These are phyloP conservation scores for Monascus ruber DNA, from an alignment of 2,329 filamentous ascomycete species.

Conservation along the genomic window DNA sequence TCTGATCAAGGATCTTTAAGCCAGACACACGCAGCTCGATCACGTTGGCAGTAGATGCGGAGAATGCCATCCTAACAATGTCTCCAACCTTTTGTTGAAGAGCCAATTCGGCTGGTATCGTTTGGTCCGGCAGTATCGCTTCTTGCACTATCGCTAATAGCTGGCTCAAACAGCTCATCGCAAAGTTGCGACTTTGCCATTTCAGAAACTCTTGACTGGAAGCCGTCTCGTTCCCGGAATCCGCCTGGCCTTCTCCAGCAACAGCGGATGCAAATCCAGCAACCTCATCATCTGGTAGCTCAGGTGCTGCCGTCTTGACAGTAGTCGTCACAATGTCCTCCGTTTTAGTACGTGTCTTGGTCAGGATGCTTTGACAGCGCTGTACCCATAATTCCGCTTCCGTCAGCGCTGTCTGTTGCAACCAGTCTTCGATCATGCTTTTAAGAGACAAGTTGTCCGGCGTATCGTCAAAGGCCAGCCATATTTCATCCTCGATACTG, in stretches of 20 bases:
- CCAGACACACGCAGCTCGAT: slow-evolving; percentile 83
- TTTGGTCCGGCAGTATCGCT: slow-evolving; percentile 65
- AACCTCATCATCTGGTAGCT: slow-evolving; percentile 90
- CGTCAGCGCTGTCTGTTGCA: slow-evolving; percentile 72
- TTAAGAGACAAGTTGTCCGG: slow-evolving; percentile 70
- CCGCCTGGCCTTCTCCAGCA: slow-evolving; percentile 49
- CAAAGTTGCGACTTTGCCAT: slow-evolving; percentile 93
- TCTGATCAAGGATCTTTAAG: slow-evolving; percentile 82
- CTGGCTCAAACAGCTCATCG: slow-evolving; percentile 77
- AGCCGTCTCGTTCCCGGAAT: slow-evolving; percentile 36
- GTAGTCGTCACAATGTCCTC: slow-evolving; percentile 36
- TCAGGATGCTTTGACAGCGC: slow-evolving; percentile 76
- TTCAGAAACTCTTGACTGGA: slow-evolving; percentile 74
- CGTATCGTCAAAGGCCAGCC: slow-evolving; percentile 71
- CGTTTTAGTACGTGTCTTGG: slow-evolving; percentile 65
- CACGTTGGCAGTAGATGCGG: slow-evolving; percentile 87
- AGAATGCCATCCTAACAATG: slow-evolving; percentile 93
- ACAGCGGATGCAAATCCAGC: slow-evolving; percentile 80
- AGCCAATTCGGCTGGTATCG: slow-evolving; percentile 64
- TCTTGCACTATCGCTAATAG: slow-evolving; percentile 69
- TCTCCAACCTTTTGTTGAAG: slow-evolving; percentile 79
- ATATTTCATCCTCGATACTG: slow-evolving; percentile 80
- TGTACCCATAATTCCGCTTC: slow-evolving; percentile 81
- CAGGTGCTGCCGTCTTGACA: slow-evolving; percentile 45
- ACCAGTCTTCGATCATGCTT: slow-evolving; percentile 84